Evolutionary conservation across 371 early-diverging fungal species (phyloP).

Genomic region (Smittium culicis): DNA sequence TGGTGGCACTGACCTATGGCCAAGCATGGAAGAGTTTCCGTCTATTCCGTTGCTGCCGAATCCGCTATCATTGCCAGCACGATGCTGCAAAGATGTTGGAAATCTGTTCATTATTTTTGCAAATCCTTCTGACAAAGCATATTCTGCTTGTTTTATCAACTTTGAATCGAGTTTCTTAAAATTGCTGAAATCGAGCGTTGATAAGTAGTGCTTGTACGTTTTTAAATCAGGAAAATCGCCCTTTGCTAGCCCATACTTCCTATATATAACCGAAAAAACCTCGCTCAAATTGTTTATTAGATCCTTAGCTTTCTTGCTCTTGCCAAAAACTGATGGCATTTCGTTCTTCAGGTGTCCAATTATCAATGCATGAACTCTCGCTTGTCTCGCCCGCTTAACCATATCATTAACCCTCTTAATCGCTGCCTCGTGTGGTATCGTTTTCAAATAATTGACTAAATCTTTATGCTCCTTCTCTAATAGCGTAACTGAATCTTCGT

Average conservation of each 20-base stretch:
- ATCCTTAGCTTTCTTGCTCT: conserved; percentile 54
- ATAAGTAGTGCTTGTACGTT: conserved; percentile 41
- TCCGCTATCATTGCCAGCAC: no score
- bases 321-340: conserved; percentile 70
- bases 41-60: neutral
- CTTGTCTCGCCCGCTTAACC: conserved; percentile 71
- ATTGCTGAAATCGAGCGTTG: conserved; percentile 58
- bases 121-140: conserved; percentile 33
- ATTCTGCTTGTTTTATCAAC: conserved; percentile 41
- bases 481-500: conserved; percentile 54
- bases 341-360: conserved; percentile 59
- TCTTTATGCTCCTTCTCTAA: conserved; percentile 64
- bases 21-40: neutral
- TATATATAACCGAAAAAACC: conserved; percentile 61
- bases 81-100: conserved; percentile 15
- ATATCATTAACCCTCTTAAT: conserved; percentile 82
- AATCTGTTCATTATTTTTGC: conserved; percentile 29
- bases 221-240: conserved; percentile 61
- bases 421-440: conserved; percentile 67
- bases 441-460: conserved; percentile 53
- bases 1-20: neutral
- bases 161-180: conserved; percentile 55
- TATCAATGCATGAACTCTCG: conserved; percentile 70
- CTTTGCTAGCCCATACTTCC: conserved; percentile 46
- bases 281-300: conserved; percentile 50